Base-by-base conservation (phyloP, 768 basidiomycete species). In the Sarcodon aspratus region DNA sequence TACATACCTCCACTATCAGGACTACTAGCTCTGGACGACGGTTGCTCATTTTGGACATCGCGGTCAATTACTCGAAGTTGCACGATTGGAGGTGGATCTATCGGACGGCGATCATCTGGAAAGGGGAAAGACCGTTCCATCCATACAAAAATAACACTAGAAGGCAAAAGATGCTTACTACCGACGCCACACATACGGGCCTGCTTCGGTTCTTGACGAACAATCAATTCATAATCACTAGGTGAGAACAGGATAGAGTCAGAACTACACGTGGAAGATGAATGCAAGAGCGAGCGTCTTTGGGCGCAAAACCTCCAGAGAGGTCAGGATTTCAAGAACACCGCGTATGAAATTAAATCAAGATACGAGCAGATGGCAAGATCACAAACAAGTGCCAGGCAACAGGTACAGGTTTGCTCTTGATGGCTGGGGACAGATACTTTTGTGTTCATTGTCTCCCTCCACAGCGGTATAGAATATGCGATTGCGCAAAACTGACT, bases 71-170 rank as follows among this genome's bases (percentile, higher is more conserved):
- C 88, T 48, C 85, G 81, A 7, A 97, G 79, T 64, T 95, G 91
- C n/a, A 97, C 82, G 67, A 97, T 93, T 13, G 94, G 93, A 1
- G 93, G 92, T 0, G 94, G 94, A 71, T 97, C 93, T 61, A 97
- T 92, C 2, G 94, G 93, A 35, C 93, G 75, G n/a, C 93, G 78
- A 74, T 95, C 94, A 48, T 90, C 92, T 86, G 67, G 46, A 50
- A 48, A 33, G 45, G 15, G 32, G 34, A 33, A 36, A 47, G 21
- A 50, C 40, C 17, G 40, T 15, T 42, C 27, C 40, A n/a, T 17
- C 40, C 40, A 40, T 40, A 10, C 36, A 43, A 36, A 33, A 1
- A 33, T 18, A 36, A 27, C 35, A 33, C n/a, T 36, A 35, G 15
- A 38, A 35, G 40, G 47, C 34, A 62, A 61, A 54, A 57, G 54